Evolutionary conservation across 2,329 filamentous ascomycete genomes (phyloP).

Genomic region (Cephalotrichum gorgonifer): DNA sequence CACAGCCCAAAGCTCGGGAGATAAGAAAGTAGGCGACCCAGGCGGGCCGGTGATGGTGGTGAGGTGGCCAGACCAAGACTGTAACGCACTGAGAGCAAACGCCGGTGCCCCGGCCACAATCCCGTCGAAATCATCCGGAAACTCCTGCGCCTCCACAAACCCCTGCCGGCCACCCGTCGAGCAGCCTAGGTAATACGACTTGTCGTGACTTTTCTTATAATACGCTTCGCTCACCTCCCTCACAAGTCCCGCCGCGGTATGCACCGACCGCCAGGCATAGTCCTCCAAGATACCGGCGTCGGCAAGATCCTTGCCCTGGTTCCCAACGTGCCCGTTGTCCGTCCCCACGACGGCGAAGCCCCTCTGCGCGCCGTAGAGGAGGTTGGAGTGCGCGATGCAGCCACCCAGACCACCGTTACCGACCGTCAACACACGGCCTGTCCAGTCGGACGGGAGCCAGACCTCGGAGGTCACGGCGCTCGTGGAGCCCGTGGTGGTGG

Average conservation of each 20-base stretch:
- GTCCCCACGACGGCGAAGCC: constrained; percentile 31
- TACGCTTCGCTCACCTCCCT: constrained; percentile 36
- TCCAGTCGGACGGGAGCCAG: neutral
- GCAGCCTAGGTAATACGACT: constrained; percentile 34
- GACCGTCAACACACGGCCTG: neutral
- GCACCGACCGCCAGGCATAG: constrained; percentile 28
- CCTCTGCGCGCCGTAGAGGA: constrained; percentile 15
- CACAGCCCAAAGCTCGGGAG: constrained; percentile 10
- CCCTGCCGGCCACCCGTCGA: constrained; percentile 42
- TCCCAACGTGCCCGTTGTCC: constrained; percentile 31
- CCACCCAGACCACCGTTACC: constrained; percentile 12
- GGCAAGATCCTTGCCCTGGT: constrained; percentile 19
- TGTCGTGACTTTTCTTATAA: constrained; percentile 26
- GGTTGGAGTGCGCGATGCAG: constrained; percentile 20
- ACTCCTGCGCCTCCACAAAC: constrained; percentile 33
- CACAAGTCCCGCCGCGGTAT: constrained; percentile 23
- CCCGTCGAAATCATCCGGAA: constrained; percentile 35
- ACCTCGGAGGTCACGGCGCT: neutral
- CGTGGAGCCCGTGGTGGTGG: neutral
- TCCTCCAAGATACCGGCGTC: constrained; percentile 21
- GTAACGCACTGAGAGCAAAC: neutral
- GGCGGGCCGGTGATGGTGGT: constrained; percentile 23
- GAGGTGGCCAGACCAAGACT: neutral
- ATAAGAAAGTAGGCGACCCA: constrained; percentile 15
- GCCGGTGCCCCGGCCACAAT: constrained; percentile 34